Evolutionary conservation across 495 filamentous ascomycete genomes (phyloP), one percentile per base, ranked within the genome.

Genomic region (Xylaria telfairii): DNA sequence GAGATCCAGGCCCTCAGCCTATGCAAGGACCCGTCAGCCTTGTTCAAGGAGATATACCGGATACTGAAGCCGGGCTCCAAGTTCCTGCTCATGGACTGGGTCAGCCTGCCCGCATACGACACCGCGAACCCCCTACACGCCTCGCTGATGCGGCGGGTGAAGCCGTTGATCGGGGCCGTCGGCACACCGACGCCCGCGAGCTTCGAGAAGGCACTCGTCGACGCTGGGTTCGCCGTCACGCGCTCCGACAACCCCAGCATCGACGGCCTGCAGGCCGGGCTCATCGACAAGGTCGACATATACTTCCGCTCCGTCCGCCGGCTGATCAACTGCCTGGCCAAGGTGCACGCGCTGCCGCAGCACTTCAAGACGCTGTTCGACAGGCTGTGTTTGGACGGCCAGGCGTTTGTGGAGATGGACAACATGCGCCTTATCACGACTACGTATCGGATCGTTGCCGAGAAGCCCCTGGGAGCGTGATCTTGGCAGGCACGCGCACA

Each of bases 331-430:
- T 84, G 79, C 6, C 77, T 90, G 15, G 87, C 89, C 59, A 85
- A 84, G 68, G 26, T 88, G 32, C 83, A 79, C 42, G 76, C 85
- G 10, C 75, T 90, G 63, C 88, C 88, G 3, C 80, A 78, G 56
- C 88, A 90, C 72, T 90, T 90, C 82, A 87, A 86, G 82, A 85
- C 87, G n/a, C 74, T 90, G 56, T 88, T 90, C 73, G 86, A 90
- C 71, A 84, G 88, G n/a, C 75, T 90, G 42, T 88, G 87, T 70
- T 75, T 89, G 39, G 87, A 90, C 69, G 86, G 88, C 0, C 81
- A 89, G 73, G 87, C 88, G 0, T 90, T 90, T 66, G 84, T 90
- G 67, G 84, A 89, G 82, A 89, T 89, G 85, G 88, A 90, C 65
- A 84, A 78, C 41, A 86, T 88, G 84, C 85, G 87, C 17, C 78